Evolutionary conservation across 2,329 filamentous ascomycete genomes (phyloP), one percentile per base, ranked within the genome.

Genomic region (Aspergillus tamarii): DNA sequence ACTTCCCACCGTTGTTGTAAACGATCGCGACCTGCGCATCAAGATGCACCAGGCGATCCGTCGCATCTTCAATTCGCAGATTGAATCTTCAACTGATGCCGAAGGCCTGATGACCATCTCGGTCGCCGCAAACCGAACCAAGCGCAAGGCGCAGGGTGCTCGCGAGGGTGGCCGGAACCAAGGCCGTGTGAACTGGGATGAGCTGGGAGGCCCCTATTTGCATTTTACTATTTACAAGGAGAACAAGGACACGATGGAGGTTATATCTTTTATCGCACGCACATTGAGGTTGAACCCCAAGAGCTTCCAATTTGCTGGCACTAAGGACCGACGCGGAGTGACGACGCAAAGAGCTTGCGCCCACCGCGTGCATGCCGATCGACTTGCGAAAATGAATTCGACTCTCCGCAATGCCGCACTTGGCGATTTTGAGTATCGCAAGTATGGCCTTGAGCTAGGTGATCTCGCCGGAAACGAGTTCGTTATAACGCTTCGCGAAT

Each of bases 241-340:
- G 80, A 97, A 97, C 80, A 94, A 94, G 74, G 94, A 97, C 75
- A 97, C 94, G 1, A 96, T 97, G 91, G 94, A 97, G 71, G 90
- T 92, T 0, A 84, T 96, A 59, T 89, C 88, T 59, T 92, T 91
- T 72, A 85, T 97, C 46, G 87, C 89, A 1, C 90, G 90, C 50
- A 85, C 90, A 67, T 80, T 96, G 66, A 91, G 90, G 73, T 83
- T 91, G 67, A 85, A 85, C 46, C 74, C 84, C 4, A 93, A 91
- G 75, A 84, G 86, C 30, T 91, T 94, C 70, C 85, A 88, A 63
- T 94, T 97, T 71, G 93, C 94, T 4, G 94, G 94, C 10, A 97
- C 93, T 63, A 97, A 97, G 78, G 94, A 97, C 75, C 87, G 93
- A 54, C 89, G 94, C 67, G 94, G 91, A 28, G 92, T 92, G 50